Evolutionary conservation across 305 asterid species (phyloP), one percentile per base, ranked within the genome.

Genomic region (Solanum hybrid): DNA sequence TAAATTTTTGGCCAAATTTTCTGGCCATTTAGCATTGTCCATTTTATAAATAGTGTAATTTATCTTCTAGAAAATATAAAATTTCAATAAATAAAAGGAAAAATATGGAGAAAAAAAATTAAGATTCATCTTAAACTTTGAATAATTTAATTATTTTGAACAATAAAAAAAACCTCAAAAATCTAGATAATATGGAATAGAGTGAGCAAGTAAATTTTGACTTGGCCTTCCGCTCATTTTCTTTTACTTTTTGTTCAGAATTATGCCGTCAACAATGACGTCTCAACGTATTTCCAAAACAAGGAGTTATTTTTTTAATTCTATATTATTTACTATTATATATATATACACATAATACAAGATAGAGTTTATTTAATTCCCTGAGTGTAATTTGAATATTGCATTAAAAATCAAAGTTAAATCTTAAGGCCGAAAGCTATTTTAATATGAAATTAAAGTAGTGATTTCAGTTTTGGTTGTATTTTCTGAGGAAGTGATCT

Each of bases 181-280:
- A 39, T 39, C 1, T 0, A 39, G 0, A 40, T 40, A 40, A 40
- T 40, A 40, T 0, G 16, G 51, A 46, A 46, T 2, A 0, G 64
- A 46, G 64, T 0, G 64, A 39, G 67, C 1, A 80, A 37, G 26
- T 46, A 57, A 57, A 18, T 0, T 39, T 24, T 80, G 64, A 80
- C 34, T 39, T 13, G 13, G 22, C 35, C 33, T 24, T 81, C 4
- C 35, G 8, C 12, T 74, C 22, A 29, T 14, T 74, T 74, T 74
- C n/a, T 29, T 29, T 74, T n/a, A 67, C 8, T 5, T 10, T 71
- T 71, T 74, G 20, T 29, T 29, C 22, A 29, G 2, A 29, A 75
- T 75, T 75, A 0, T 77, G 46, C 28, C 46, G 29, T 35, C 51
- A 77, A 34, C 46, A 77, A 34, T 77, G 84, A 20, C 84, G 84